A percentile compares a stretch with the other conserved stretches of the same genome.
These are phyloP conservation scores for Aspergillus proliferans DNA, from an alignment of 2,329 filamentous ascomycete genomes.

Conservation along the genomic window DNA sequence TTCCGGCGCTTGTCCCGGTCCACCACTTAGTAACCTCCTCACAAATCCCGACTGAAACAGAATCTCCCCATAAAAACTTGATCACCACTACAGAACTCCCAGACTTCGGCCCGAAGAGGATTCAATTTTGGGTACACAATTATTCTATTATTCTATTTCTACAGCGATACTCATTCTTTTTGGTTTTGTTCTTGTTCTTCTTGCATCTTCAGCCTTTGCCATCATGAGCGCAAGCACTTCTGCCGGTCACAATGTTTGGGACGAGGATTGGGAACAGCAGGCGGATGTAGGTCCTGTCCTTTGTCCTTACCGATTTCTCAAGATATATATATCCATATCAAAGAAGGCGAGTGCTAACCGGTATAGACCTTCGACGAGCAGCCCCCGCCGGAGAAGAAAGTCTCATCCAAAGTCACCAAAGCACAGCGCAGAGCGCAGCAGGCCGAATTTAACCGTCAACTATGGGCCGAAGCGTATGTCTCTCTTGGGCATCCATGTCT, in stretches of 20 bases:
- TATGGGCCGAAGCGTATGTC: constrained; percentile 80
- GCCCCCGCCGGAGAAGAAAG: constrained; percentile 38
- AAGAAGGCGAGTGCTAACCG: constrained; percentile 32
- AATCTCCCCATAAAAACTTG: not conserved
- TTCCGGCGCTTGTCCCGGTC: no score
- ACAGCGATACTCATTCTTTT: not conserved
- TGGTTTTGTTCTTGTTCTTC: not conserved
- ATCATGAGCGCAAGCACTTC: constrained; percentile 42
- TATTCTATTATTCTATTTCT: no score
- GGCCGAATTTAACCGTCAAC: constrained; percentile 71
- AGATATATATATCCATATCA: constrained; percentile 1
- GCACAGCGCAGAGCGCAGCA: constrained; percentile 75
- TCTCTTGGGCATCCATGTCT: not conserved
- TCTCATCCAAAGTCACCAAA: constrained; percentile 56
- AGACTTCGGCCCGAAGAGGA: no score
- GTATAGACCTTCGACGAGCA: constrained; percentile 20
- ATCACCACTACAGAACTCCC: not conserved
- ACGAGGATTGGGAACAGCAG: constrained; percentile 79
- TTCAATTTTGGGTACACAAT: no score
- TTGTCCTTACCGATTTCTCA: not conserved
- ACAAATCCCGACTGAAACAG: not conserved
- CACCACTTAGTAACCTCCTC: not conserved
- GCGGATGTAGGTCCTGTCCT: constrained; percentile 56
- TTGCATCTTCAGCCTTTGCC: constrained; percentile 1
- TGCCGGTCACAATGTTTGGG: constrained; percentile 68